Conservation (phyloP, 1,139 yeast genomes). For the Torulaspora globosa region DNA sequence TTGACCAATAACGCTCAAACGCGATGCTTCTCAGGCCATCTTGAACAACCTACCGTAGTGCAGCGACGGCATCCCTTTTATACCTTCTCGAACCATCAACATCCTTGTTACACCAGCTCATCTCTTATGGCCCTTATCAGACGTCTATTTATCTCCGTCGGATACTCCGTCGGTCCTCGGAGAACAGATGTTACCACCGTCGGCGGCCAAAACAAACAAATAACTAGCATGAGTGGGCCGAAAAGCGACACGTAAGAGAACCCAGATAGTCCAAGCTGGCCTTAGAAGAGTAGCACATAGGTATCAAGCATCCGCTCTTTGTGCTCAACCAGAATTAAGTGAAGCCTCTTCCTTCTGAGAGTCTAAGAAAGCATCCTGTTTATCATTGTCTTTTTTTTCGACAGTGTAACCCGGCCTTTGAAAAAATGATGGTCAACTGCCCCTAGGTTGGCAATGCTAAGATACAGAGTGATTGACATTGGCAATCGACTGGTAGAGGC, state of each 20-base stretch:
- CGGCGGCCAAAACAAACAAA: background rate
- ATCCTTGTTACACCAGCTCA: background rate
- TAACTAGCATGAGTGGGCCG: background rate
- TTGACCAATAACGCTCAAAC: background rate
- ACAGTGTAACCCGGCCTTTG: slow-evolving; percentile 4
- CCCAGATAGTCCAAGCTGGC: background rate
- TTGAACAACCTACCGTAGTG: background rate
- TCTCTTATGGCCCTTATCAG: background rate
- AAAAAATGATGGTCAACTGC: slow-evolving; percentile 4
- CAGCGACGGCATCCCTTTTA: background rate
- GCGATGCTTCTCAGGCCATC: background rate
- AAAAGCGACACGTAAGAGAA: background rate
- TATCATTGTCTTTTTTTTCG: no score
- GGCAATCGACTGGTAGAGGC: background rate
- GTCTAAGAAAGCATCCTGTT: no score
- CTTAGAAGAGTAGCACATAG: background rate
- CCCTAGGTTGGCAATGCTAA: slow-evolving; percentile 4
- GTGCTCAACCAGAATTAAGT: no score
- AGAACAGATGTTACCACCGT: background rate
- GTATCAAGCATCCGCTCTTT: no score
- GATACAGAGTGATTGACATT: background rate
- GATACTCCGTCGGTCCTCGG: background rate
- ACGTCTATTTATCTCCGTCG: background rate
- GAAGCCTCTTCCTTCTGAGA: no score
- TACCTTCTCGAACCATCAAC: background rate